Conservation (phyloP, 78 protist species). For the Speleostelium caveatum region DNA sequence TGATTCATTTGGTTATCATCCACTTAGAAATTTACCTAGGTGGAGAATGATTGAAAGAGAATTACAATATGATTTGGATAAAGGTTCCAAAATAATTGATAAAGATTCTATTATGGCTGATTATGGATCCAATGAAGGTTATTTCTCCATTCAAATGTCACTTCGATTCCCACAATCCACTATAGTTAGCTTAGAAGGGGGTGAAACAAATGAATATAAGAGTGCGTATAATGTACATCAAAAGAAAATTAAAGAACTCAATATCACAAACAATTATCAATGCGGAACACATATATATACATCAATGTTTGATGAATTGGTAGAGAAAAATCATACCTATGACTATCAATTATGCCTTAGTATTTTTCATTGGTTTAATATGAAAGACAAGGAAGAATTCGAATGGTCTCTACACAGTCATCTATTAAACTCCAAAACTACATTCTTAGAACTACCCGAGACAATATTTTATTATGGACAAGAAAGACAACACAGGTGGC, state of each 20-base stretch:
- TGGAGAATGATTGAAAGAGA: slow-evolving; percentile 80
- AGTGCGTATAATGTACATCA: slow-evolving; percentile 11
- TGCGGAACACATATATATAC: slow-evolving; percentile 33
- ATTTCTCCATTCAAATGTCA: slow-evolving; percentile 38
- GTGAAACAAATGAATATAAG: slow-evolving; percentile 30
- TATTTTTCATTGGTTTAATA: slow-evolving; percentile 73
- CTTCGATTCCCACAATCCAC: slow-evolving; percentile 14
- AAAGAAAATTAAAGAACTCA: neutral
- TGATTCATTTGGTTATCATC: slow-evolving; percentile 36
- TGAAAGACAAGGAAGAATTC: slow-evolving; percentile 46
- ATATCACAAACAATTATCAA: slow-evolving; percentile 7
- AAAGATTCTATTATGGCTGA: neutral
- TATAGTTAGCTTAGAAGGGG: slow-evolving; percentile 45
- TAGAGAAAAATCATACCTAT: slow-evolving; percentile 3
- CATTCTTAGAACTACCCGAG: slow-evolving; percentile 66
- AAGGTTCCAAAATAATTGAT: neutral
- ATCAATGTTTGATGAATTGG: slow-evolving; percentile 19
- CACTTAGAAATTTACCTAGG: slow-evolving; percentile 60
- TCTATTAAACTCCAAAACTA: slow-evolving; percentile 16
- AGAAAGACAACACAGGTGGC: slow-evolving; percentile 45
- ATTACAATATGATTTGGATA: slow-evolving; percentile 9
- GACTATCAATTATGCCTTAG: slow-evolving; percentile 64
- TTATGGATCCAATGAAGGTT: slow-evolving; percentile 70
- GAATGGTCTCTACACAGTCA: slow-evolving; percentile 33
- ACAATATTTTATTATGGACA: slow-evolving; percentile 27